Base-by-base conservation (phyloP, 2,329 filamentous ascomycete genomes). In the Westerdykella sp. region DNA sequence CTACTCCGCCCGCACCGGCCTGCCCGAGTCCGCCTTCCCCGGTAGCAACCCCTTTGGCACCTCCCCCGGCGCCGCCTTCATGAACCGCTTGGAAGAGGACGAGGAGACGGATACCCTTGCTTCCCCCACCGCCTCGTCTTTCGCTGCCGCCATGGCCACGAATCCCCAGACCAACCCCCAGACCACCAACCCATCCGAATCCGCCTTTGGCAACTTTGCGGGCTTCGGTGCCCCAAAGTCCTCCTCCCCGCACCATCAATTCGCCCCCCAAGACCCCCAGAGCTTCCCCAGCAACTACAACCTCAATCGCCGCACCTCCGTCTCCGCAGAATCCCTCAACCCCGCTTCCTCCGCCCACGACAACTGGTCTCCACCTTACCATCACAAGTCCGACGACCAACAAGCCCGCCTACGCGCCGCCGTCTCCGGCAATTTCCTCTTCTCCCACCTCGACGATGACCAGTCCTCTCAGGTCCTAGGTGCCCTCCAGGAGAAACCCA, bases 281-380 rank as follows among this genome's bases (percentile, higher is more conserved):
- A 82, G 80, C 56, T 87, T 95, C 62, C 93, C 93, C 43, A 85
- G 80, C 56, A 90, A 97, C 67, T 97, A 96, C 72, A 95, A 95
- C 67, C 84, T 95, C 69, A 86, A 81, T 57, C 85, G 93, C 51
- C 87, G 93, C 58, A 96, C 90, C 32, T 97, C 93, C 3, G 93
- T 98, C 41, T 97, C 93, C 34, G 93, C 93, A 40, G 93, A 98
- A 70, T 96, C 91, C 1, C 77, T 97, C 60, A 95, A 95, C 68
- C 93, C 93, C 14, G 86, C 83, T 39, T 83, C 85, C 25, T 84
- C 89, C 47, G 80, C 81, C 44, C 84, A 87, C 58, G 88, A 93
- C 66, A 93, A 87, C 68, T 98, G 91, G 90, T 79, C 83, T 23
- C 88, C 93, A 7, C 93, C 93, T 2, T 79, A 79, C 57, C 88